Base-by-base conservation (phyloP, 768 basidiomycete genomes). In the Leucosporidium creatinivorum region DNA sequence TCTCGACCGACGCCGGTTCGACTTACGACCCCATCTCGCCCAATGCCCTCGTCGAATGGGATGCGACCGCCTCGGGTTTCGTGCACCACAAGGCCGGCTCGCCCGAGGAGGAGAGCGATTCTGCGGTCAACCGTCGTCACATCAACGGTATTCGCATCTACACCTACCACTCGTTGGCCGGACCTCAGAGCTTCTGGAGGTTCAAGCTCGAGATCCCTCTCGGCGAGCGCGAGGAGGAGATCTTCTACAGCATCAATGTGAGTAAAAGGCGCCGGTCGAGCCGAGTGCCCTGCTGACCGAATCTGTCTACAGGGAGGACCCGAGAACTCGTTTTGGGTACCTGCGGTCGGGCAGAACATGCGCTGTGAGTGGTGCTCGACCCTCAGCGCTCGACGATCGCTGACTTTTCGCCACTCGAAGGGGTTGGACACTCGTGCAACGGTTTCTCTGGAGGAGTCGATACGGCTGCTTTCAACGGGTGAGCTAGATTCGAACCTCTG, bases 171-270 rank as follows among this genome's bases (percentile, higher is more conserved):
- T 72, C 39, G 58, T 31, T 66, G 33, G 69, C 75, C 67, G 93
- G 92, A 7, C 87, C 88, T 0, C 92, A 85, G 76, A 91, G 91
- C 1, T 99, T 99, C 80, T 98, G 92, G 89, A 83, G 94, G 62
- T 97, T 97, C 80, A 81, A 86, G 75, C 85, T 97, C 58, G 85
- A 87, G 69, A 82, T 99, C 63, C 91, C 91, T 0, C 78, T 97
- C 3, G 81, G 82, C 2, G 78, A 80, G 13, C 80, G 81, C 48
- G 90, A 94, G 79, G 88, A 92, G 83, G 79, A 81, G 58, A 82
- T 98, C 61, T 81, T 79, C 63, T 99, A 99, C 78, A 83, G 83
- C 62, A 81, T 99, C 74, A 97, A 98, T 77, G 80, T 84, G 15
- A 88, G 93, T n/a, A n/a, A n/a, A n/a, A n/a, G n/a, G n/a, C n/a